Evolutionary conservation across 352 stramenopile species (phyloP).

Genomic region (Phytopythium sindhum): DNA sequence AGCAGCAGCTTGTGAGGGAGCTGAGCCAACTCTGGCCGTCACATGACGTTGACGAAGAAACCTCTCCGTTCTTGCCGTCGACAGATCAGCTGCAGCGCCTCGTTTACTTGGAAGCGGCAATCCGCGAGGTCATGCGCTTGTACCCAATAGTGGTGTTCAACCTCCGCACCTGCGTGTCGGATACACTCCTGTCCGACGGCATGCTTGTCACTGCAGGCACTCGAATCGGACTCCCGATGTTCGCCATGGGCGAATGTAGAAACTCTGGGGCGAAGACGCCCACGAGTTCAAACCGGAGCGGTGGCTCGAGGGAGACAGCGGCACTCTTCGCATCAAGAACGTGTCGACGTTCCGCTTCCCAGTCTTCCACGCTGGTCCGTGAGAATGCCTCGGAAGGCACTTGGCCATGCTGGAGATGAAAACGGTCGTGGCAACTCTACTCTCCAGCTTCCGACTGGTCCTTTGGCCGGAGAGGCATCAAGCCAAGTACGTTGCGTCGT

Average conservation of each 20-base stretch:
- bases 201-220: constrained; percentile 26
- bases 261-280: constrained; percentile 48
- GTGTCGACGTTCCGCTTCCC: constrained; percentile 33
- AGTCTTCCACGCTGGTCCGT: constrained; percentile 30
- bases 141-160: constrained; percentile 43
- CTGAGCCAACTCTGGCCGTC: constrained; percentile 5
- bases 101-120: constrained; percentile 27
- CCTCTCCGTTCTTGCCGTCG: constrained; percentile 5
- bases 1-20: constrained; percentile 22
- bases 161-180: constrained; percentile 16
- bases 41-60: constrained; percentile 14
- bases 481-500: constrained; percentile 6
- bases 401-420: constrained; percentile 60
- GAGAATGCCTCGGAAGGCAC: constrained; percentile 28
- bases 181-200: constrained; percentile 27
- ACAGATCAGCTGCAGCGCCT: constrained; percentile 25
- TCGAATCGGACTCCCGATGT: constrained; percentile 20
- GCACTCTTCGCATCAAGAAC: background rate
- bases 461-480: background rate
- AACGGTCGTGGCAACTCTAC: constrained; percentile 18
- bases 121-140: constrained; percentile 48
- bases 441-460: constrained; percentile 37
- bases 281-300: constrained; percentile 61
- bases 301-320: constrained; percentile 28
- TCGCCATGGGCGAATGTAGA: constrained; percentile 25